A percentile compares a stretch with the other conserved stretches of the same genome.
These are phyloP conservation scores for Lepiota subincarnata DNA, from an alignment of 768 basidiomycete genomes.

Conservation along the genomic window DNA sequence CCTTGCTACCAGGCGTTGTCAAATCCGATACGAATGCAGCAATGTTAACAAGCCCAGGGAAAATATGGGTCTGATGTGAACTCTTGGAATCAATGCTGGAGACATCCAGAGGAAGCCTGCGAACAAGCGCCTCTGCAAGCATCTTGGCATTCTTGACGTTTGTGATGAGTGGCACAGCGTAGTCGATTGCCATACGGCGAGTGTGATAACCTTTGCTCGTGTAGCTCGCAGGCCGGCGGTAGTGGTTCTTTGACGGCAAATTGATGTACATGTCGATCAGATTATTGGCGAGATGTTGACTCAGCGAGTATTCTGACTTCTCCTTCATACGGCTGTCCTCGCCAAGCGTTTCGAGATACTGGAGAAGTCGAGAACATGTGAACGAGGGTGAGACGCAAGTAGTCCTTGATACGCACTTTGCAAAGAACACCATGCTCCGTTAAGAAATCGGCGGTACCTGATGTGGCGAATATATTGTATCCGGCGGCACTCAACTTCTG, in stretches of 20 bases:
- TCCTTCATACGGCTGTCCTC: slow-evolving; percentile 72
- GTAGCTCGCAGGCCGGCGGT: slow-evolving; percentile 94
- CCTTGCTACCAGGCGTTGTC: slow-evolving; percentile 45
- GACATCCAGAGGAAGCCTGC: slow-evolving; percentile 87
- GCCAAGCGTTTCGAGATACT: slow-evolving; percentile 88
- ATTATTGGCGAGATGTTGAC: slow-evolving; percentile 94
- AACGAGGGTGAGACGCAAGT: not conserved
- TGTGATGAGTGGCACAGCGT: slow-evolving; percentile 94
- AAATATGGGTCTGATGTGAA: slow-evolving; percentile 83
- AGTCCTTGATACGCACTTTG: slow-evolving; percentile 52
- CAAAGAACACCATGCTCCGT: slow-evolving; percentile 95
- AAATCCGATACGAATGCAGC: slow-evolving; percentile 81
- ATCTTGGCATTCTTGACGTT: slow-evolving; percentile 99
- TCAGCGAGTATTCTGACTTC: slow-evolving; percentile 96
- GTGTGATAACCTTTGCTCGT: slow-evolving; percentile 96
- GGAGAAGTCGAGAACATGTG: not conserved
- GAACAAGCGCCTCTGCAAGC: slow-evolving; percentile 87
- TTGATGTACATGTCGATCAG: slow-evolving; percentile 99
- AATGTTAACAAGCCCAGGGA: slow-evolving; percentile 91
- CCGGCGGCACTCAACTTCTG: slow-evolving; percentile 93
- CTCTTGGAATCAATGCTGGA: slow-evolving; percentile 91
- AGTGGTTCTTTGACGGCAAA: slow-evolving; percentile 95
- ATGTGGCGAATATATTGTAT: slow-evolving; percentile 95
- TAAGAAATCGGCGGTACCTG: slow-evolving; percentile 96
- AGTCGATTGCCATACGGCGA: slow-evolving; percentile 98